Evolutionary conservation across 805 yeast genomes (phyloP).

Genomic region (Lachancea sp.): DNA sequence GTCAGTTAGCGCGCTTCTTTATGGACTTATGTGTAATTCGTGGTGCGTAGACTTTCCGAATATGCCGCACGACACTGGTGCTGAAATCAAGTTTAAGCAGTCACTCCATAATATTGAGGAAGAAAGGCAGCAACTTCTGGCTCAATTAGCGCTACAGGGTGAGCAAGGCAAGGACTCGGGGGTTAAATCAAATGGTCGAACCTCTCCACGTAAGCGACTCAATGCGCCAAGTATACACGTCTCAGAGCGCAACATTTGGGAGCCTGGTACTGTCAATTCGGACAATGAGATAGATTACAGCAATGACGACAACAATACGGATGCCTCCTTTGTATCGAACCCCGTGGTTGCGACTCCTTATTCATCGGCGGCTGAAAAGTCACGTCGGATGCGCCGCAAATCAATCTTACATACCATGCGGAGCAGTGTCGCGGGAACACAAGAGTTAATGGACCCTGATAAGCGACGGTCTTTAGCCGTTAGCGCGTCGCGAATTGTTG

Average conservation of each 20-base stretch:
- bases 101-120: conserved; percentile 15
- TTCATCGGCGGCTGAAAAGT: conserved; percentile 1
- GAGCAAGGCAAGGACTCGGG: conserved; percentile 1
- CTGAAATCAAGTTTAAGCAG: conserved; percentile 20
- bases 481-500: conserved; percentile 11
- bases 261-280: not conserved
- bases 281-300: conserved; percentile 8
- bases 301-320: conserved; percentile 28
- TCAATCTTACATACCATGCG: conserved; percentile 31
- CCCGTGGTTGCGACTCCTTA: conserved; percentile 16
- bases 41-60: conserved; percentile 73
- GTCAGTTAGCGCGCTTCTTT: conserved; percentile 66
- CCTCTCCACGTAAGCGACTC: no score
- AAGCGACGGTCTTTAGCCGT: conserved; percentile 11
- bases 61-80: conserved; percentile 24
- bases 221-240: no score
- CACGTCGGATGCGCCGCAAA: conserved; percentile 25
- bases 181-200: no score
- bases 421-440: conserved; percentile 21
- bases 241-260: no score
- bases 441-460: conserved; percentile 10
- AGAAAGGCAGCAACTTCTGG: conserved; percentile 15
- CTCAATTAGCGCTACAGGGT: not conserved
- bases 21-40: conserved; percentile 77
- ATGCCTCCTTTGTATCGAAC: conserved; percentile 31